These are phyloP conservation scores for Mentha longifolia DNA, from an alignment of 257 asterid genomes.

Conservation along the genomic window DNA sequence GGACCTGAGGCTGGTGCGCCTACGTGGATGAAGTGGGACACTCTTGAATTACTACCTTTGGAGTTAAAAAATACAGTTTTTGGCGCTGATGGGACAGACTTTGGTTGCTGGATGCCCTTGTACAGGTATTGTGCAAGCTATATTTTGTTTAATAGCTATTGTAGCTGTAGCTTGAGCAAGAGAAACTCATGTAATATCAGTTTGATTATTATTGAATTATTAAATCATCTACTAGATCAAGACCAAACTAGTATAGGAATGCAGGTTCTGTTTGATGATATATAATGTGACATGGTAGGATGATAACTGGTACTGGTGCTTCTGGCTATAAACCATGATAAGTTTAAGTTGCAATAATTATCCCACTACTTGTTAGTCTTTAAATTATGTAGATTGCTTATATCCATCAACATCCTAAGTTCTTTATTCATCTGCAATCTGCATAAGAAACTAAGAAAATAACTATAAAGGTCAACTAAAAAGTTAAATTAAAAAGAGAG, in stretches of 20 bases:
- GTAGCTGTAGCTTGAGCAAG: too few relatives aligned
- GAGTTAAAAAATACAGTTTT: slow-evolving; percentile 54
- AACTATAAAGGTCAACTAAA: too few relatives aligned
- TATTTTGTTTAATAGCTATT: neutral
- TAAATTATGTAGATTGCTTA: neutral
- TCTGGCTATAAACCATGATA: too few relatives aligned
- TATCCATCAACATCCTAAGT: too few relatives aligned
- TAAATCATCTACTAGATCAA: too few relatives aligned
- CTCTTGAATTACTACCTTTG: slow-evolving; percentile 66
- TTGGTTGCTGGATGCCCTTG: slow-evolving; percentile 82
- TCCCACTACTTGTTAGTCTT: neutral
- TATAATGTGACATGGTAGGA: neutral
- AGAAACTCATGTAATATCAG: too few relatives aligned
- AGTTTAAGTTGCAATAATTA: too few relatives aligned
- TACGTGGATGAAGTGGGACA: slow-evolving; percentile 85
- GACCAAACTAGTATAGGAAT: slow-evolving; percentile 4
- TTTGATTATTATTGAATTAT: too few relatives aligned
- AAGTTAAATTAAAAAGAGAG: neutral
- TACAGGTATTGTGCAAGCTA: slow-evolving; percentile 53
- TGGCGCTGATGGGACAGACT: slow-evolving; percentile 56
- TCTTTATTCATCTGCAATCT: too few relatives aligned
- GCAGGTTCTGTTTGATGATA: neutral
- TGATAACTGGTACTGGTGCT: neutral
- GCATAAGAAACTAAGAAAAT: too few relatives aligned
- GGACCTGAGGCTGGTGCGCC: slow-evolving; percentile 68